These are phyloP conservation scores for Fomitiporia mediterranea DNA, from an alignment of 1,284 basidiomycete species.

Conservation along the genomic window DNA sequence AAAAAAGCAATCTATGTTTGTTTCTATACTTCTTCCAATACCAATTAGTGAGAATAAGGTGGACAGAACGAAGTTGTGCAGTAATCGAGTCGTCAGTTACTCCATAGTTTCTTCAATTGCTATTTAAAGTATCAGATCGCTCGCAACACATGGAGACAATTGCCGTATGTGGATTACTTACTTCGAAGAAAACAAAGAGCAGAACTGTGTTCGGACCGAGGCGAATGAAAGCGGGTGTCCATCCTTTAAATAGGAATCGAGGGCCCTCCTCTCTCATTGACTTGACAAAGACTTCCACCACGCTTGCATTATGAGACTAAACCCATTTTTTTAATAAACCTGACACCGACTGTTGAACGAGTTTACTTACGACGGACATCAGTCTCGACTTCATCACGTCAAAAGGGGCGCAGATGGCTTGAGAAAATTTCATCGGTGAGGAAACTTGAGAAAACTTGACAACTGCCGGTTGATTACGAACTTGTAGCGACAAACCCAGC, in stretches of 20 bases:
- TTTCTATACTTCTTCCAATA: too few species aligned
- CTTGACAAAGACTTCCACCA: conserved; percentile 47
- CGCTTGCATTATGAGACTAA: conserved; percentile 45
- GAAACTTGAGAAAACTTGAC: too few species aligned
- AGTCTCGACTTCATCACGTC: conserved; percentile 81
- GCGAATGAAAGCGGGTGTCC: conserved; percentile 83
- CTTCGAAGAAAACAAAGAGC: conserved; percentile 86
- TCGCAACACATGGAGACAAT: too few species aligned
- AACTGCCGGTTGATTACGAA: conserved; percentile 30
- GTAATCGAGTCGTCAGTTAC: not conserved
- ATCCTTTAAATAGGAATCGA: conserved; percentile 83
- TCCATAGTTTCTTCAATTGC: conserved; percentile 20
- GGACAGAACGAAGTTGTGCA: too few species aligned
- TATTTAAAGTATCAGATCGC: not conserved
- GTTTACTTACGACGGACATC: conserved; percentile 60
- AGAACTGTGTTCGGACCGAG: conserved; percentile 79
- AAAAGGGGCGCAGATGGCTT: conserved; percentile 83
- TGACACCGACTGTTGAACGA: not conserved
- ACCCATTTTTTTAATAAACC: not conserved
- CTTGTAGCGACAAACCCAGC: conserved; percentile 89
- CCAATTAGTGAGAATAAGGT: too few species aligned
- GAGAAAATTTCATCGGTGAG: conserved; percentile 19
- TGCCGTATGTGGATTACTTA: conserved; percentile 34
- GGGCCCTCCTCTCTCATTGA: conserved; percentile 74
- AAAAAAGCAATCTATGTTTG: too few species aligned